phyloP scores from a whole-genome alignment of 257 asterid genomes.

The Petunia secreta region DNA sequence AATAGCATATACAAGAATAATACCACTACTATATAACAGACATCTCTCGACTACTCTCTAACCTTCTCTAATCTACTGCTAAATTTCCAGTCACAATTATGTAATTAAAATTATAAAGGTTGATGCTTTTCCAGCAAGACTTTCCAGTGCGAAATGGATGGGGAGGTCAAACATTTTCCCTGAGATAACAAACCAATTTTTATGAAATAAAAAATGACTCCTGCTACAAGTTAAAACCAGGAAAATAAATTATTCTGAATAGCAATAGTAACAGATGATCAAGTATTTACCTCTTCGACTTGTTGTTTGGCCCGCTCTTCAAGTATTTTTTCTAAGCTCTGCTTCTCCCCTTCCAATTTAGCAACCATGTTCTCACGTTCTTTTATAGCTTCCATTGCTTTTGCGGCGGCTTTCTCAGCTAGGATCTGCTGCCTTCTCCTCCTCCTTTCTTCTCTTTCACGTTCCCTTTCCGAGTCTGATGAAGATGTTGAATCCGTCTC shows the following conservation, averaged over 20 bases:
- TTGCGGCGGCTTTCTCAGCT: slow-evolving; percentile 92
- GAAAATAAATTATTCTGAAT: slow-evolving; percentile 12
- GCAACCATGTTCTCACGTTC: slow-evolving; percentile 90
- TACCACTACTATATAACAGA: too few species aligned
- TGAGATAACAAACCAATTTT: neutral
- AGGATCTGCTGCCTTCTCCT: slow-evolving; percentile 85
- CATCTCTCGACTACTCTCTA: too few species aligned
- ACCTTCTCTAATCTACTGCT: too few species aligned
- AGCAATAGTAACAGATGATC: slow-evolving; percentile 15
- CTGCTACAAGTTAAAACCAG: slow-evolving; percentile 12
- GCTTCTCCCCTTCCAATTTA: slow-evolving; percentile 93
- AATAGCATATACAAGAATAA: too few species aligned
- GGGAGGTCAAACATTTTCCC: neutral
- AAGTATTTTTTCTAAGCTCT: slow-evolving; percentile 91
- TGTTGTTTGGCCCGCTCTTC: slow-evolving; percentile 90
- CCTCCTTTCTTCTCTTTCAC: slow-evolving; percentile 83
- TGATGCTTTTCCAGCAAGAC: neutral
- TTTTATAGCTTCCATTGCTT: slow-evolving; percentile 83
- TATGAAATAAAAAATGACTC: neutral
- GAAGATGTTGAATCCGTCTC: slow-evolving; percentile 70
- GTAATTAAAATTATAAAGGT: slow-evolving; percentile 5
- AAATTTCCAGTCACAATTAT: slow-evolving; percentile 11
- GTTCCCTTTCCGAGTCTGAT: slow-evolving; percentile 88
- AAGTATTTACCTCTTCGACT: slow-evolving; percentile 75
- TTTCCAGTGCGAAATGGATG: neutral